phyloP scores from a whole-genome alignment of 164 flowering plant genomes.

The Magnolia changhungtana region DNA sequence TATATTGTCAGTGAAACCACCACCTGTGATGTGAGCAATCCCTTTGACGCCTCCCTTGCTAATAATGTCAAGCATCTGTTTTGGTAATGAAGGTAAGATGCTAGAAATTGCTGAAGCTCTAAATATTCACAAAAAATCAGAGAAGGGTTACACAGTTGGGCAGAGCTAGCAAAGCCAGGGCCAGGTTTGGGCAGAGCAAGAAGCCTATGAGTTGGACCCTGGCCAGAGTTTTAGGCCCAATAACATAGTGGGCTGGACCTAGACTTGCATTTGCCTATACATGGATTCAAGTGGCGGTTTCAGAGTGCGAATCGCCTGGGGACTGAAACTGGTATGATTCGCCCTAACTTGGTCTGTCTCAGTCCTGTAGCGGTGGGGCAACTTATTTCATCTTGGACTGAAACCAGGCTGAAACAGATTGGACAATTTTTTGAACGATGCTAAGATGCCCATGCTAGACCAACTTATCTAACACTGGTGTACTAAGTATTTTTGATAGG shows the following conservation, averaged over 20 bases:
- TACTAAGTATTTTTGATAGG: too few relatives aligned
- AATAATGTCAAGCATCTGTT: slow-evolving; percentile 77
- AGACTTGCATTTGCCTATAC: too few relatives aligned
- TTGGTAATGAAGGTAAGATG: neutral
- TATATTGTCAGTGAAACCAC: slow-evolving; percentile 95
- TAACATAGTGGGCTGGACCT: neutral
- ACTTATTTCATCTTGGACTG: too few relatives aligned
- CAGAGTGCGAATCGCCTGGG: too few relatives aligned
- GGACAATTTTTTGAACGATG: too few relatives aligned
- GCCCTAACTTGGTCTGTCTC: too few relatives aligned
- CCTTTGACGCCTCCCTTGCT: slow-evolving; percentile 92
- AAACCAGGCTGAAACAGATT: too few relatives aligned
- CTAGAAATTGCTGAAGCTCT: neutral
- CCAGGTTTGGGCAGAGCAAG: neutral
- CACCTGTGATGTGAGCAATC: slow-evolving; percentile 95
- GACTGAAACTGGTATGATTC: too few relatives aligned
- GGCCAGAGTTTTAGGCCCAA: neutral
- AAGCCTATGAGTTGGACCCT: neutral
- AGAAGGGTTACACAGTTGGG: neutral
- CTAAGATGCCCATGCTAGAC: too few relatives aligned
- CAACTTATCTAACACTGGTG: too few relatives aligned
- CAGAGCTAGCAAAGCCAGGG: neutral
- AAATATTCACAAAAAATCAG: neutral
- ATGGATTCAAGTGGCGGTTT: too few relatives aligned
- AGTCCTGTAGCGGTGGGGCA: too few relatives aligned